Base-by-base conservation (phyloP, 352 stramenopile genomes). In the Phytophthora cactorum region DNA sequence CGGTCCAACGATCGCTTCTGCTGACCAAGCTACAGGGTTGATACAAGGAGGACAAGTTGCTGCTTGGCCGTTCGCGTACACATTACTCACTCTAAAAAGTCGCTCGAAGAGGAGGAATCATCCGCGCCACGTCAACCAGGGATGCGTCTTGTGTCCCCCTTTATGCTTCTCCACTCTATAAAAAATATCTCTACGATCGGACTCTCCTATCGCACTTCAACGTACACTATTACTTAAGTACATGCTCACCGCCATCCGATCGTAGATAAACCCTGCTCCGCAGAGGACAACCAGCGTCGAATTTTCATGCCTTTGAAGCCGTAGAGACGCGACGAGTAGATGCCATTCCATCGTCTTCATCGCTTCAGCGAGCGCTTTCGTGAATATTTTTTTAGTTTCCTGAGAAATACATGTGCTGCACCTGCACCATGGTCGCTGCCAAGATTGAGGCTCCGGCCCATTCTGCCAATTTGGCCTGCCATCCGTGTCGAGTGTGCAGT, bases 111-210 rank as follows among this genome's bases (percentile, higher is more conserved):
- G 34, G 34, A 57, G 36, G 31, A 44, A 68, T 46, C n/a, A 66
- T 53, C 29, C 51, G 65, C 31, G 45, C 51, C 29, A 72, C 65
- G 51, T 72, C 58, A 63, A 72, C 51, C 27, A 9, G 38, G 41
- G 57, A 67, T 65, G 63, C 34, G 29, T 60, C 43, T 49, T 17
- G 28, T 43, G 50, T 63, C 61, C 49, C 55, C 71, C 51, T 17
- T 51, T 73, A 43, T 43, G 36, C 36, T 43, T n/a, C 36, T 17
- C 36, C 4, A 28, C 60, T 58, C 67, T 66, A 52, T 63, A 68
- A 66, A 69, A 68, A 66, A 56, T 64, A 66, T 70, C 57, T 27
- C 50, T 68, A 64, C 50, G 67, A 71, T 74, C 25, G 43, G 60
- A 65, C 36, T 43, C 66, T 64, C 10, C n/a, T 32, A 50, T 41